Percentiles rank a stretch among this genome's conserved stretches.
These are phyloP conservation scores for Nigrograna mackinnonii DNA, from an alignment of 2,329 filamentous ascomycete genomes.

Conservation along the genomic window DNA sequence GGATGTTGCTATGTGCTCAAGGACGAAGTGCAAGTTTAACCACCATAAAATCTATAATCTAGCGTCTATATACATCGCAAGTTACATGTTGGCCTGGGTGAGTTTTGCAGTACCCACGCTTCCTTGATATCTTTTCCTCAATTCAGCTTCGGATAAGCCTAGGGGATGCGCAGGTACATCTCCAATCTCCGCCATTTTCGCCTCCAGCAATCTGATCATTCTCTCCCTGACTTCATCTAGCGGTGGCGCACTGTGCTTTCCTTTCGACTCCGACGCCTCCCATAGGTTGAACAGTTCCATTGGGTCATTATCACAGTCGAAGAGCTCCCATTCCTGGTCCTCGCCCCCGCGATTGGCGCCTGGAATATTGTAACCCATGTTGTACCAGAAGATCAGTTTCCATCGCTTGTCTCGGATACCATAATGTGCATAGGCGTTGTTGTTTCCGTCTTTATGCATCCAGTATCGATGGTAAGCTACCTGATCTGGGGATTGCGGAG, in stretches of 20 bases:
- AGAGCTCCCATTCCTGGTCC: slow-evolving; percentile 57
- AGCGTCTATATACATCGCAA: no score
- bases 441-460: slow-evolving; percentile 58
- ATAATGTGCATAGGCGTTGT: slow-evolving; percentile 57
- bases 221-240: slow-evolving; percentile 34
- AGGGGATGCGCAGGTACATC: slow-evolving; percentile 43
- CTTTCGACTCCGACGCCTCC: no score
- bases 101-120: no score
- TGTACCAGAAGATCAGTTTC: slow-evolving; percentile 63
- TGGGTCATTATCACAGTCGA: slow-evolving; percentile 56
- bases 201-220: slow-evolving; percentile 36
- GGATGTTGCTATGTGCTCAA: no score
- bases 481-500: slow-evolving; percentile 53
- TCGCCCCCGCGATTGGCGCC: slow-evolving; percentile 47
- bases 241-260: slow-evolving; percentile 30
- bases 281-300: slow-evolving; percentile 52
- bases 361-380: slow-evolving; percentile 51
- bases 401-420: slow-evolving; percentile 56
- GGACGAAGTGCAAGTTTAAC: no score
- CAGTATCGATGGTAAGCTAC: slow-evolving; percentile 60
- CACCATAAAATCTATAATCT: no score
- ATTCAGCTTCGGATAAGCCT: no score
- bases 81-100: no score
- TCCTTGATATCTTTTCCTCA: no score
- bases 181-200: slow-evolving; percentile 58